phyloP scores from a whole-genome alignment of 306 rosid genomes.

The Hippophae tibetana region DNA sequence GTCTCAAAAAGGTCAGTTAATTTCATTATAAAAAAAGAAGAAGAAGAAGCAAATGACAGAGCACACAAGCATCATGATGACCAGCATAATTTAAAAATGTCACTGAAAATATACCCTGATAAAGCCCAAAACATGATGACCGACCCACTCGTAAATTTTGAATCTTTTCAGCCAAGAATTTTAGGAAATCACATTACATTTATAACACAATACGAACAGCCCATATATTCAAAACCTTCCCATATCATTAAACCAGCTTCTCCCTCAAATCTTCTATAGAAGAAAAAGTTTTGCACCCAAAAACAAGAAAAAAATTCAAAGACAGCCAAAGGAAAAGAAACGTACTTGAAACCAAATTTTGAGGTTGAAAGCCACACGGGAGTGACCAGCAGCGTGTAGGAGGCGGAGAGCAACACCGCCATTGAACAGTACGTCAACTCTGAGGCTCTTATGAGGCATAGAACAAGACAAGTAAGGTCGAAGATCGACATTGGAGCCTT shows the following conservation, averaged over 20 bases:
- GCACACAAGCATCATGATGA: background rate
- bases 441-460: constrained; percentile 46
- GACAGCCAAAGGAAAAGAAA: background rate
- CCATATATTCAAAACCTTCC: no score
- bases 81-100: background rate
- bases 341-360: constrained; percentile 90
- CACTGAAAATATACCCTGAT: background rate
- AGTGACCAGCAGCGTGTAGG: constrained; percentile 79
- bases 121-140: background rate
- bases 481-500: constrained; percentile 25
- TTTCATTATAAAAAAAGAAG: background rate
- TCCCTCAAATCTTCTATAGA: no score
- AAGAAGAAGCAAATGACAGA: background rate
- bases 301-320: background rate
- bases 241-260: no score
- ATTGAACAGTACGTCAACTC: constrained; percentile 70
- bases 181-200: no score
- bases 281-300: no score
- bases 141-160: background rate
- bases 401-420: constrained; percentile 90
- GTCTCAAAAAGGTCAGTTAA: background rate
- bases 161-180: no score
- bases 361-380: constrained; percentile 83
- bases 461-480: constrained; percentile 49
- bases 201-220: no score